A percentile compares a stretch with the other conserved stretches of the same genome.
Conservation (phyloP, 1,284 basidiomycete species). For the Cryptococcus sp. region DNA sequence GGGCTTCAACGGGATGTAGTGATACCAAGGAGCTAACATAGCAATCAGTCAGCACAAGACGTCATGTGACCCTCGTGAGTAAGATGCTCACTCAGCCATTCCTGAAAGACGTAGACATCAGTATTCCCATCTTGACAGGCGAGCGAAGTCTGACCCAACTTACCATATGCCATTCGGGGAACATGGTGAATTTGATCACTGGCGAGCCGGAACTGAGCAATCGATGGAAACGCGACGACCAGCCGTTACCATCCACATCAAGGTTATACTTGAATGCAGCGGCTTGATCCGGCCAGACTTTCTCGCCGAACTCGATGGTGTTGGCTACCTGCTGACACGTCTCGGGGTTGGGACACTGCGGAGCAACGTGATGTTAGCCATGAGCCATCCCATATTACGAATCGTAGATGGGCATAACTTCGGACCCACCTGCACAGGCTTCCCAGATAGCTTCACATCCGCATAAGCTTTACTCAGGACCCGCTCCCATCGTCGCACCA, state of each 20-base stretch:
- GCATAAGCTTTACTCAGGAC: constrained; percentile 50
- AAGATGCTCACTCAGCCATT: constrained; percentile 41
- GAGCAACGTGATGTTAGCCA: not conserved
- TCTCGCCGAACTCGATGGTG: constrained; percentile 55
- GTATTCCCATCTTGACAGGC: not conserved
- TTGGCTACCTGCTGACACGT: constrained; percentile 42
- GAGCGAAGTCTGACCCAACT: constrained; percentile 14
- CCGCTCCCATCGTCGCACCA: constrained; percentile 34
- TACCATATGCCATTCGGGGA: constrained; percentile 54
- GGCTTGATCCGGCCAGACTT: constrained; percentile 58
- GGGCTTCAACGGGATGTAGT: constrained; percentile 56
- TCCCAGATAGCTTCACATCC: constrained; percentile 53
- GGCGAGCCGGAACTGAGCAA: constrained; percentile 52
- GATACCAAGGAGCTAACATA: constrained; percentile 48
- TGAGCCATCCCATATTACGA: not conserved
- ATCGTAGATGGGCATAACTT: not conserved
- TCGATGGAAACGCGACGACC: constrained; percentile 54
- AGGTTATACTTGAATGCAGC: constrained; percentile 55
- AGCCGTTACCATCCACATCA: constrained; percentile 57
- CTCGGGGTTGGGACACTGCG: constrained; percentile 30
- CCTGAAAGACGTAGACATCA: constrained; percentile 18
- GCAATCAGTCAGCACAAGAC: not conserved
- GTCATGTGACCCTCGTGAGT: no score
- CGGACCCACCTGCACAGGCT: constrained; percentile 39
- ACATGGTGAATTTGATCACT: constrained; percentile 54